These are phyloP conservation scores for Heliamphora exappendiculata DNA, from an alignment of 148 eudicot genomes.

Conservation along the genomic window DNA sequence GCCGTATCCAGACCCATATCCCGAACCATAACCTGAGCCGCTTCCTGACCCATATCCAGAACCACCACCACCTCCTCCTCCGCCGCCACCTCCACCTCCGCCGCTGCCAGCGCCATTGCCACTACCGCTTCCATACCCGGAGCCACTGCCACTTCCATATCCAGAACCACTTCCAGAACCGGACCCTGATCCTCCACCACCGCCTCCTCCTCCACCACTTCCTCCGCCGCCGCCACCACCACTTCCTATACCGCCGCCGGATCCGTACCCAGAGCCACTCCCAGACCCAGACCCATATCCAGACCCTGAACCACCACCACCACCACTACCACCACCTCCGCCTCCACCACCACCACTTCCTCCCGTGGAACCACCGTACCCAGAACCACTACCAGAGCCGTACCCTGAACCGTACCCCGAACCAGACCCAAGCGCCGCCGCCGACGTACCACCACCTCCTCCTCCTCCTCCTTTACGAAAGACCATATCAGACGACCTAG, in stretches of 20 bases:
- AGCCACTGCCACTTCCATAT: constrained; percentile 22
- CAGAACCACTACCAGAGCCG: constrained; percentile 20
- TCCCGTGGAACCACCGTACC: constrained; percentile 23
- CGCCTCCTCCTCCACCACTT: constrained; percentile 14
- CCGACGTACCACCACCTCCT: not conserved
- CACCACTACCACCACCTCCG: not conserved
- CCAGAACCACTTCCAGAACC: constrained; percentile 24
- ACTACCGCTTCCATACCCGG: constrained; percentile 23
- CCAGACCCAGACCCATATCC: constrained; percentile 16
- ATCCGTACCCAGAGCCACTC: constrained; percentile 15
- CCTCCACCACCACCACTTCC: constrained; percentile 23
- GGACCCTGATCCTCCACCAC: constrained; percentile 9
- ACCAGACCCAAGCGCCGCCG: not conserved
- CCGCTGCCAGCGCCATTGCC: constrained; percentile 17
- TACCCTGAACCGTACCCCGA: not conserved
- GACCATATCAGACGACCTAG: constrained; percentile 15
- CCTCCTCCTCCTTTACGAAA: constrained; percentile 20
- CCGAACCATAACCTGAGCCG: constrained; percentile 25
- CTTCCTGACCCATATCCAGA: constrained; percentile 18
- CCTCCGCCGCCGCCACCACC: constrained; percentile 16
- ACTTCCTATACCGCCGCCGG: constrained; percentile 9
- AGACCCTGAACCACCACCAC: constrained; percentile 22
- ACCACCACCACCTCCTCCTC: constrained; percentile 16
- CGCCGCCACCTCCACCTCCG: constrained; percentile 10
- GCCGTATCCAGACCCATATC: constrained; percentile 19